phyloP scores from a whole-genome alignment of 164 flowering plant genomes.

The Tetrastigma voinierianum region DNA sequence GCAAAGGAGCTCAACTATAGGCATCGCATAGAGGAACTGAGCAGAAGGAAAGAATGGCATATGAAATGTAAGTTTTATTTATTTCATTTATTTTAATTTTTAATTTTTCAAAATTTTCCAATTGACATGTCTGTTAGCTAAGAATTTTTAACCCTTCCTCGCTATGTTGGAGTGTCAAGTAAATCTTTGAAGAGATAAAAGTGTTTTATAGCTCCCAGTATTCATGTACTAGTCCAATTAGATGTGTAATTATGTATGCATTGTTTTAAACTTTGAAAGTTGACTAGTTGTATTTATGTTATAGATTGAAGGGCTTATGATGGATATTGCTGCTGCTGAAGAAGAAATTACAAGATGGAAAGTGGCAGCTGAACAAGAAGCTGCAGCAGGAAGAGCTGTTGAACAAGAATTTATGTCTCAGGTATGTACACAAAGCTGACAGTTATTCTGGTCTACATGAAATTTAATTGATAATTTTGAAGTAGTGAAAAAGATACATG shows the following conservation, averaged over 20 bases:
- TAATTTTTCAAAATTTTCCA: not conserved
- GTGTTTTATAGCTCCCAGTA: not conserved
- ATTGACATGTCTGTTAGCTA: no score
- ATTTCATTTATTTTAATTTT: not conserved
- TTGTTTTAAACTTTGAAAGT: not conserved
- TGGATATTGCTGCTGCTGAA: constrained; percentile 91
- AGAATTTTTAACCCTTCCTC: no score
- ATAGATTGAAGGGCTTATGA: constrained; percentile 95
- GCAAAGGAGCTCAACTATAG: constrained; percentile 71
- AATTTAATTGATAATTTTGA: not conserved
- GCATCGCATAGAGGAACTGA: constrained; percentile 68
- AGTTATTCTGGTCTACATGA: not conserved
- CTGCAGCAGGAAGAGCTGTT: constrained; percentile 88
- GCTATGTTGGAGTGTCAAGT: not conserved
- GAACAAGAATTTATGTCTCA: constrained; percentile 74
- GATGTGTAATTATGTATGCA: not conserved
- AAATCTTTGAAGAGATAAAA: not conserved
- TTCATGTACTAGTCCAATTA: not conserved
- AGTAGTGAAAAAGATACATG: no score
- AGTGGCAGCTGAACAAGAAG: constrained; percentile 95
- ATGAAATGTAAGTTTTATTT: constrained; percentile 68
- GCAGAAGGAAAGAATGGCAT: constrained; percentile 86
- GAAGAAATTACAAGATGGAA: constrained; percentile 98
- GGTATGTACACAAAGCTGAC: constrained; percentile 34
- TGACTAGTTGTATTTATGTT: constrained; percentile 5